A percentile compares a stretch with the other conserved stretches of the same genome.
These are phyloP conservation scores for Myotisia sp. DNA, from an alignment of 2,329 filamentous ascomycete species.

Conservation along the genomic window DNA sequence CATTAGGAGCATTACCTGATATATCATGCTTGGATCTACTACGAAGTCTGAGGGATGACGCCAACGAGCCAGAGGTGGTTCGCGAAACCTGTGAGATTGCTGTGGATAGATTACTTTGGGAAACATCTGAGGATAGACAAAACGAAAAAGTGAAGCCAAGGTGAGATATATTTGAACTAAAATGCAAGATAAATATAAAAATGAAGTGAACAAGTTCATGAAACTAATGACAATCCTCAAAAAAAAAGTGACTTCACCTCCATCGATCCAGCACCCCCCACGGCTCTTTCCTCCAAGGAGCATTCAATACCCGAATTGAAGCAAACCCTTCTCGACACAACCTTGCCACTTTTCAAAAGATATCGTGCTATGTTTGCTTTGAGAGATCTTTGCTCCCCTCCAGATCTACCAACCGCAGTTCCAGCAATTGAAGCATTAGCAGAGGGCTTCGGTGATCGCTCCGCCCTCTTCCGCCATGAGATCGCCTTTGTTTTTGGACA, in stretches of 20 bases:
- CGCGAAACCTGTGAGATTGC: constrained; percentile 94
- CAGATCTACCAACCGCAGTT: constrained; percentile 74
- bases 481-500: constrained; percentile 98
- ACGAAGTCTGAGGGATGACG: constrained; percentile 56
- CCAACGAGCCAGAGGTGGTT: constrained; percentile 65
- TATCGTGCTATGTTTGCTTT: constrained; percentile 98
- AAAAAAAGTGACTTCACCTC: constrained; percentile 73
- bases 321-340: constrained; percentile 62
- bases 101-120: constrained; percentile 86
- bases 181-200: background rate
- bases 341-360: constrained; percentile 68
- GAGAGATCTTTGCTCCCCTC: constrained; percentile 84
- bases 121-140: constrained; percentile 57
- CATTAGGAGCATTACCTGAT: constrained; percentile 74
- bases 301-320: constrained; percentile 60
- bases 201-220: background rate
- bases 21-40: constrained; percentile 59
- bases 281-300: constrained; percentile 51
- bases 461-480: constrained; percentile 90
- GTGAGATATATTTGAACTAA: constrained; percentile 36
- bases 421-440: constrained; percentile 79
- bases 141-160: constrained; percentile 67
- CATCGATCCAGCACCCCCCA: constrained; percentile 84
- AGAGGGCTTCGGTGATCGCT: constrained; percentile 69
- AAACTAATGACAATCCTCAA: constrained; percentile 10